A percentile compares a stretch with the other conserved stretches of the same genome.
These are phyloP conservation scores for Parachaetomium inaequale DNA, from an alignment of 495 filamentous ascomycete genomes.

Conservation along the genomic window DNA sequence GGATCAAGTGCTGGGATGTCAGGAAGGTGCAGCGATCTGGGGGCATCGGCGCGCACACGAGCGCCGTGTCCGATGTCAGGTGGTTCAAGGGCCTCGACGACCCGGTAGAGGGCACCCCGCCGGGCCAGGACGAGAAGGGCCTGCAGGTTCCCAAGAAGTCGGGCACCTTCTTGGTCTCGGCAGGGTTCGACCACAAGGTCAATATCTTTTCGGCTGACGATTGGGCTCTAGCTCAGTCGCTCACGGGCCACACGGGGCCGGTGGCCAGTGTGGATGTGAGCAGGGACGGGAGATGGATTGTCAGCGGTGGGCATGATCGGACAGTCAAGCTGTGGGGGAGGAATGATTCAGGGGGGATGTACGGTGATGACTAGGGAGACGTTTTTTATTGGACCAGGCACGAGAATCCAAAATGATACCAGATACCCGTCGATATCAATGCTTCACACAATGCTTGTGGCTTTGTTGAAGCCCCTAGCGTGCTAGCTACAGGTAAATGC, in stretches of 20 bases:
- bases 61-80: constrained; percentile 84
- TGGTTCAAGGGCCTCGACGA: constrained; percentile 87
- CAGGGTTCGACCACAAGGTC: constrained; percentile 93
- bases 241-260: constrained; percentile 87
- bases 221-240: constrained; percentile 82
- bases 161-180: constrained; percentile 84
- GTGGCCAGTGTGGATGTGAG: constrained; percentile 87
- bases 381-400: not conserved
- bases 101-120: constrained; percentile 52
- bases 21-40: constrained; percentile 79
- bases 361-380: constrained; percentile 15
- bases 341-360: constrained; percentile 62
- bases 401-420: not conserved
- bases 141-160: constrained; percentile 59
- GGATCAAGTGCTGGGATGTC: constrained; percentile 97
- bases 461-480: no score
- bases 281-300: constrained; percentile 83
- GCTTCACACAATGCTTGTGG: not conserved
- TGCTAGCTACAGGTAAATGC: not conserved
- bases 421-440: not conserved
- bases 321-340: constrained; percentile 96
- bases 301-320: constrained; percentile 85
- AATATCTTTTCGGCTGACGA: constrained; percentile 95
- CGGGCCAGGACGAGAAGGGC: constrained; percentile 59
- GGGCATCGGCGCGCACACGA: constrained; percentile 85